Evolutionary conservation across 148 eudicot genomes (phyloP), one percentile per base, ranked within the genome.

Genomic region (Camellia granthamiana): DNA sequence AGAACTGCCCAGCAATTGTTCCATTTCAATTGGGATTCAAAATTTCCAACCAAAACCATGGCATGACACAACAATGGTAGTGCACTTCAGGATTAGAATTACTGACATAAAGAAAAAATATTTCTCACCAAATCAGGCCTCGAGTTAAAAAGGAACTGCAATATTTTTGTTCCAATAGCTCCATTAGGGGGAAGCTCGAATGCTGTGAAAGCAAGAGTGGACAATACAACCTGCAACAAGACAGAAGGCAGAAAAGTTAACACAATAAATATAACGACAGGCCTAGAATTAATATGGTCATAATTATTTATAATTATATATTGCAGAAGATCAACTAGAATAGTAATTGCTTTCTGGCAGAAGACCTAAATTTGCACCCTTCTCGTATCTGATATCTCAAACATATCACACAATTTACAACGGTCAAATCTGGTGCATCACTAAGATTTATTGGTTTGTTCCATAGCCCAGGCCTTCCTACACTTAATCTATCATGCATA

Each of bases 161-260:
- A 79, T 80, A 93, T 80, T 87, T 70, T 87, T 61, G 99, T 95
- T 52, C 99, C 99, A 82, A 93, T 86, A 75, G 99, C 99, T 58
- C 80, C 92, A 85, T 95, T 95, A 30, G 99, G 99, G 81, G 99
- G 99, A 75, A 95, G 97, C 86, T 95, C 99, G 88, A 95, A 95
- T 78, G 98, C 93, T 75, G 98, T 81, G 88, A 95, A 95, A 85
- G 97, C 97, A 66, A 93, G 90, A 21, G 99, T 95, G 66, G 83
- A 93, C 77, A 95, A 84, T 60, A 95, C 68, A 78, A 95, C 97
- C 97, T 95, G 81, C 79, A 86, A 83, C 49, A 85, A 47, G 76
- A 77, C 74, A 79, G 55, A 81, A 62, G 44, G 58, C 2, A 44
- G 41, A 43, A 72, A 80, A n/a, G 60, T 43, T 44, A 14, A 67